A percentile compares a stretch with the other conserved stretches of the same genome.
Conservation (phyloP, 1,284 basidiomycete species). For the Xerocomus minutiporus region DNA sequence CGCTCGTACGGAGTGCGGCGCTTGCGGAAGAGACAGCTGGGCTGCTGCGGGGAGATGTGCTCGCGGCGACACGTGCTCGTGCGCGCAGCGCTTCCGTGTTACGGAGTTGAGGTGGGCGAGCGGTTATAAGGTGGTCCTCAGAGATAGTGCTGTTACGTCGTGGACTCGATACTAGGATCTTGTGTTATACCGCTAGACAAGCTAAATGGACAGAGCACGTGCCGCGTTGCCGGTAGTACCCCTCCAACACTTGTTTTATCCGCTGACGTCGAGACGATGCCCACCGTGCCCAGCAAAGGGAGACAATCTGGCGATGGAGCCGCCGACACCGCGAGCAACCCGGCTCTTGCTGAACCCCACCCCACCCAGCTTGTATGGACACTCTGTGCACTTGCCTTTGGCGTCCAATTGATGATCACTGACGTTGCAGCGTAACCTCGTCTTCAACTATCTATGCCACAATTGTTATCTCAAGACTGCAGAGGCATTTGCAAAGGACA, state of each 20-base stretch:
- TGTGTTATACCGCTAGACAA: slow-evolving; percentile 1
- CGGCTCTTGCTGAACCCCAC: slow-evolving; percentile 17
- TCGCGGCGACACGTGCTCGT: slow-evolving; percentile 23
- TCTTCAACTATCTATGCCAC: slow-evolving; percentile 78
- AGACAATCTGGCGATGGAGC: slow-evolving; percentile 9
- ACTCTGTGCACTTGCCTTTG: neutral
- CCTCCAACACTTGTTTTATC: neutral
- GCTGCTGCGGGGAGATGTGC: slow-evolving; percentile 40
- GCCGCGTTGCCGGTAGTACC: neutral
- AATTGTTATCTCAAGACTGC: slow-evolving; percentile 69
- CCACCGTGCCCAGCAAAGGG: slow-evolving; percentile 19
- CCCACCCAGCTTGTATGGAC: slow-evolving; percentile 30
- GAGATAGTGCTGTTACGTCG: no score
- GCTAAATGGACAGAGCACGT: slow-evolving; percentile 16
- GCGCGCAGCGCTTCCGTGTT: slow-evolving; percentile 3
- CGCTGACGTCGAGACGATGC: slow-evolving; percentile 17
- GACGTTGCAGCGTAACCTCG: slow-evolving; percentile 55
- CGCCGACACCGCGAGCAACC: slow-evolving; percentile 16
- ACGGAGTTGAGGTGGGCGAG: slow-evolving; percentile 18
- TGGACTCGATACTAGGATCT: neutral
- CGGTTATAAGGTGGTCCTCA: no score
- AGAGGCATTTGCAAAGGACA: slow-evolving; percentile 65
- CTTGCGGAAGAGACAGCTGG: slow-evolving; percentile 44
- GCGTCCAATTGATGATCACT: slow-evolving; percentile 4
- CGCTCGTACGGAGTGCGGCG: slow-evolving; percentile 23